Evolutionary conservation across 768 basidiomycete species (phyloP), one percentile per base, ranked within the genome.

Genomic region (Russula emetica): DNA sequence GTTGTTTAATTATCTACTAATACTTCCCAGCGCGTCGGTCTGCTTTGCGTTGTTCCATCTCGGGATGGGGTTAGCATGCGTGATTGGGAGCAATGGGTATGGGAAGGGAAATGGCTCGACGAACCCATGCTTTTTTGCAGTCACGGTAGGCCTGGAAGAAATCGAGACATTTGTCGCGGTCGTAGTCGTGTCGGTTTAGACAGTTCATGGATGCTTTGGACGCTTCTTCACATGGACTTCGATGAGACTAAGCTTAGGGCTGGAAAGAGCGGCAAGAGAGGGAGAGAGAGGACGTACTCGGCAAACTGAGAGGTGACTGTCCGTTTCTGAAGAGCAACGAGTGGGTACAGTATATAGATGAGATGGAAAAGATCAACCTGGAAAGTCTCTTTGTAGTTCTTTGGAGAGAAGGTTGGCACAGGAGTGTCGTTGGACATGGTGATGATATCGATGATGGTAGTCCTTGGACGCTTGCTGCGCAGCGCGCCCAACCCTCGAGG

Each of bases 61-160:
- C 55, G 20, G 52, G 26, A 34, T 28, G 49, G 58, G 16, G 55
- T 38, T 50, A 45, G 30, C 30, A 44, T 9, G 28, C 51, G 32
- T 68, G 40, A 58, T 44, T 22, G 45, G n/a, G 45, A n/a, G n/a
- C 45, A 28, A 28, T 20, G 30, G 16, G 60, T 68, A 50, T 51
- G 42, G 38, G 44, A 44, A 38, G 30, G 10, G 14, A 28, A 2
- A 28, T 4, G 55, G 18, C 20, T 0, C 36, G 26, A 69, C 85
- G 68, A 67, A 90, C 89, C 90, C 89, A 92, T 65, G 83, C 75
- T 65, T 82, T 85, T 74, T 92, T 92, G 75, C 90, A 92, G 60
- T 92, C 89, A 65, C 85, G 78, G 72, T 92, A 92, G 8, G 87
- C 90, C 71, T 87, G 85, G 73, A 92, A 92, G 73, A 87, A 91